Conservation (phyloP, 129 eudicot species). For the Calendula officinalis region DNA sequence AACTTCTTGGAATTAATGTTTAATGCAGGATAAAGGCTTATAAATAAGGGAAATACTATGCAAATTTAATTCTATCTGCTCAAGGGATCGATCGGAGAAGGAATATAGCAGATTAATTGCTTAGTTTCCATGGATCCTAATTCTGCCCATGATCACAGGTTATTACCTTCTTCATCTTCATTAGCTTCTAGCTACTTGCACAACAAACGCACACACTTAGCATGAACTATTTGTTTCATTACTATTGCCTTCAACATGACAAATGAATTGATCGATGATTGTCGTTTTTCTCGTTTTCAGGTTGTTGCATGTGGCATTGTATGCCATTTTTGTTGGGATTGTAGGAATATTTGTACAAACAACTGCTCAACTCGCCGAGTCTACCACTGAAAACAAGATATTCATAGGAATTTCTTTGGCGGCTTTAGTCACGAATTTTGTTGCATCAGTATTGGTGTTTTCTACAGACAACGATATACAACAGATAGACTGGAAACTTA, state of each 20-base stretch:
- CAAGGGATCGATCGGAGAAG: background rate
- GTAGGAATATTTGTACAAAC: slow-evolving; percentile 18
- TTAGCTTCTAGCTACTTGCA: too few relatives aligned
- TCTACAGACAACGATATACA: background rate
- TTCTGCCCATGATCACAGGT: too few relatives aligned
- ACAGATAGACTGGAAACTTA: background rate
- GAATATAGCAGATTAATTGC: background rate
- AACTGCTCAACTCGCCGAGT: background rate
- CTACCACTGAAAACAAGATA: slow-evolving; percentile 11
- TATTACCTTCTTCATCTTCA: too few relatives aligned
- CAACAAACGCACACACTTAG: too few relatives aligned
- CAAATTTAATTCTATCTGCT: background rate
- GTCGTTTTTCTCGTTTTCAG: background rate
- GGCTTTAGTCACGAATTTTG: slow-evolving; percentile 3
- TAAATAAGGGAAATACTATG: background rate
- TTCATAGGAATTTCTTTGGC: slow-evolving; percentile 12
- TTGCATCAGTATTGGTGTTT: slow-evolving; percentile 10
- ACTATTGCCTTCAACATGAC: background rate
- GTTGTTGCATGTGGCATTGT: background rate
- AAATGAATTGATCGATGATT: background rate
- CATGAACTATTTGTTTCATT: too few relatives aligned
- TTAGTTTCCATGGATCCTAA: too few relatives aligned
- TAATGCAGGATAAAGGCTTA: background rate
- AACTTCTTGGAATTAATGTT: background rate
- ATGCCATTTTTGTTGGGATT: slow-evolving; percentile 9